Conservation (phyloP, 2,329 filamentous ascomycete genomes). For the Colletotrichum sansevieriae region DNA sequence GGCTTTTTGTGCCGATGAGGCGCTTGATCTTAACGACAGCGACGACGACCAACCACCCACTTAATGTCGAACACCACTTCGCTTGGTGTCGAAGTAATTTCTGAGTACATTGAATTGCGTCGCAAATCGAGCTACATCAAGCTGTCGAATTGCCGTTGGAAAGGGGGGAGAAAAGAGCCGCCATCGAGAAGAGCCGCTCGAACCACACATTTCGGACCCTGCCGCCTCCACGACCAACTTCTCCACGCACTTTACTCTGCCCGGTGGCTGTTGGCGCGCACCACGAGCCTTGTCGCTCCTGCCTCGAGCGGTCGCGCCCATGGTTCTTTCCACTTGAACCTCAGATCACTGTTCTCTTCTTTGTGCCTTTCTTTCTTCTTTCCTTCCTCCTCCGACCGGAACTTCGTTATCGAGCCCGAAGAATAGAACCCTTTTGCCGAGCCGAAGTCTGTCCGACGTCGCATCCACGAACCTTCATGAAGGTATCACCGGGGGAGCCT, state of each 20-base stretch:
- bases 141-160: neutral
- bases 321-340: slow-evolving; percentile 30
- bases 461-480: slow-evolving; percentile 41
- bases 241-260: slow-evolving; percentile 36
- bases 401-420: too few relatives aligned
- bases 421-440: neutral
- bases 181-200: slow-evolving; percentile 8
- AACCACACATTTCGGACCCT: slow-evolving; percentile 10
- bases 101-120: too few relatives aligned
- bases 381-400: neutral
- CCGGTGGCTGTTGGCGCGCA: slow-evolving; percentile 30
- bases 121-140: neutral
- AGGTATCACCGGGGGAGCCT: slow-evolving; percentile 34
- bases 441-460: slow-evolving; percentile 35
- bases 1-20: neutral
- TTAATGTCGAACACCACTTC: neutral
- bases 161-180: neutral
- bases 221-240: slow-evolving; percentile 39
- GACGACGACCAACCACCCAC: neutral
- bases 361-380: slow-evolving; percentile 3
- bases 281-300: slow-evolving; percentile 39
- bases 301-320: slow-evolving; percentile 38
- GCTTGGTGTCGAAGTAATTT: too few relatives aligned
- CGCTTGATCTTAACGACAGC: too few relatives aligned
- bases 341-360: slow-evolving; percentile 12